Conservation (phyloP, 768 basidiomycete species). For the Sporobolomyces roseus region DNA sequence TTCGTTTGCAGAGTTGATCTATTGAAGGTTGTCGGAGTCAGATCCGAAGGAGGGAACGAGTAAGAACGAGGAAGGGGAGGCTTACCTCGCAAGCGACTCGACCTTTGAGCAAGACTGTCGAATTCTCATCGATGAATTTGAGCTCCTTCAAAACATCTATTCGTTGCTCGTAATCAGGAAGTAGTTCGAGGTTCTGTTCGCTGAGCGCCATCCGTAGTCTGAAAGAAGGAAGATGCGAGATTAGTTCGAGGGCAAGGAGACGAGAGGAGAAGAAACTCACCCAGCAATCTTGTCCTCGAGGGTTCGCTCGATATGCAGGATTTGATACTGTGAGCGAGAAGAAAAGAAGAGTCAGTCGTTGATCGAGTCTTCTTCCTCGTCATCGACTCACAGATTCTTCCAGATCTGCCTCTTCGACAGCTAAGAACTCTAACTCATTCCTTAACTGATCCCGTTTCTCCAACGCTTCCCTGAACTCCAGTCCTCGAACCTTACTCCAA, state of each 20-base stretch:
- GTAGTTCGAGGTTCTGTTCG: constrained; percentile 91
- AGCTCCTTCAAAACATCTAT: constrained; percentile 85
- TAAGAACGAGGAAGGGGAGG: constrained; percentile 7
- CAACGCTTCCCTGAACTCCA: constrained; percentile 86
- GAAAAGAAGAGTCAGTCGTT: too few species aligned
- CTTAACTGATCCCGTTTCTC: constrained; percentile 58
- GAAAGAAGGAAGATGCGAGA: not conserved
- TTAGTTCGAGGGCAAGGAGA: not conserved
- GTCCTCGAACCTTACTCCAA: constrained; percentile 73
- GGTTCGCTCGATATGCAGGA: constrained; percentile 69
- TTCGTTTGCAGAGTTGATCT: constrained; percentile 99
- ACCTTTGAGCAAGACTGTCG: constrained; percentile 91
- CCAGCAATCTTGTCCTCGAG: constrained; percentile 67
- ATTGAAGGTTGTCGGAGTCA: constrained; percentile 10
- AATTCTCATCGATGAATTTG: constrained; percentile 90
- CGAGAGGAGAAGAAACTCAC: not conserved
- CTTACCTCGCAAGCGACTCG: constrained; percentile 93
- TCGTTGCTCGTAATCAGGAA: constrained; percentile 95
- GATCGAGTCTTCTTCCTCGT: too few species aligned
- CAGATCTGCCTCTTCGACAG: constrained; percentile 54
- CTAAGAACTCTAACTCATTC: constrained; percentile 52
- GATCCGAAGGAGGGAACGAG: too few species aligned
- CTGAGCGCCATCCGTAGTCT: constrained; percentile 78
- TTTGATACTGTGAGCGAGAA: constrained; percentile 63
- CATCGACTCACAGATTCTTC: constrained; percentile 69